These are phyloP conservation scores for Fusarium sp. DNA, from an alignment of 2,329 filamentous ascomycete genomes.

Conservation along the genomic window DNA sequence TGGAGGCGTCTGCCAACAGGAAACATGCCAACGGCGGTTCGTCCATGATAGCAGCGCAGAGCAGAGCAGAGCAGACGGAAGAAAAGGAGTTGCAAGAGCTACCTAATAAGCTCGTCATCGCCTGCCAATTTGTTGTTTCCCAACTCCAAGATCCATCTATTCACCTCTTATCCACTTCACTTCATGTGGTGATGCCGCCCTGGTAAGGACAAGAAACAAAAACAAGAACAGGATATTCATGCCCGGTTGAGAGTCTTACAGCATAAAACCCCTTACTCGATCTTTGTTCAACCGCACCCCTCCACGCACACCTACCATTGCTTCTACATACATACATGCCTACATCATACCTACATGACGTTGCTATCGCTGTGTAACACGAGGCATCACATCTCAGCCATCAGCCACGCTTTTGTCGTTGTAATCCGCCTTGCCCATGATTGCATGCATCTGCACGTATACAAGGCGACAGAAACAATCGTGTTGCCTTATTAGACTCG, in stretches of 20 bases:
- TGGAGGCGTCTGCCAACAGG: constrained; percentile 35
- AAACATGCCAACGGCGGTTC: constrained; percentile 35
- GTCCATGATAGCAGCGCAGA: constrained; percentile 23
- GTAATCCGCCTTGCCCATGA: constrained; percentile 22
- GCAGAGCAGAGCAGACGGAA: constrained; percentile 11
- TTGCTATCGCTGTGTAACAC: constrained; percentile 35
- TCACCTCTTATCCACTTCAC: constrained; percentile 15
- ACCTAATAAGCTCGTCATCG: constrained; percentile 16
- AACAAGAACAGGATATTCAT: constrained; percentile 3
- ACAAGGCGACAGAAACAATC: constrained; percentile 36
- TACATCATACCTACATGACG: constrained; percentile 34
- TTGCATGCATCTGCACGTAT: constrained; percentile 21
- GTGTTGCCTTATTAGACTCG: constrained; percentile 32
- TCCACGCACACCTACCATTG: not conserved
- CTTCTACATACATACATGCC: constrained; percentile 7
- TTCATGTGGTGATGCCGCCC: constrained; percentile 29
- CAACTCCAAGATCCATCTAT: constrained; percentile 2
- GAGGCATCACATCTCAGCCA: constrained; percentile 36
- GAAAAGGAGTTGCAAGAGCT: constrained; percentile 9
- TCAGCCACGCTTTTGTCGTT: constrained; percentile 17
- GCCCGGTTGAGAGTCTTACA: constrained; percentile 22
- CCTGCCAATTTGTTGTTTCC: constrained; percentile 12
- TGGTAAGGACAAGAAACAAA: constrained; percentile 7
- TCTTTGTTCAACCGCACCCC: constrained; percentile 37
- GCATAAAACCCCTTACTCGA: constrained; percentile 32